Evolutionary conservation across 331 rosid genomes (phyloP).

Genomic region (Malus hybrid): DNA sequence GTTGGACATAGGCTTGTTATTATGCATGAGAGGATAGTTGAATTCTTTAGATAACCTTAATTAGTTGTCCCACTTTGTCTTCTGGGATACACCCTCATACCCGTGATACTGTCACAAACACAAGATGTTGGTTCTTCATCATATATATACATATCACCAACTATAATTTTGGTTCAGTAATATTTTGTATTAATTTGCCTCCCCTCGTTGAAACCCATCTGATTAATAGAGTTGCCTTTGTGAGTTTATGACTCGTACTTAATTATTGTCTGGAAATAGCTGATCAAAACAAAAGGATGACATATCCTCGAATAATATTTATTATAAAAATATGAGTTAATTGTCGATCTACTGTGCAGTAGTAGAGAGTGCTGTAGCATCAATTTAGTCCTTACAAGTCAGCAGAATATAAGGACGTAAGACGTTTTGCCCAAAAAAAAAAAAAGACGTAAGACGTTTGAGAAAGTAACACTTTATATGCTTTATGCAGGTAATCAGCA

Average conservation of each 20-base stretch:
- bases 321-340: too few species aligned
- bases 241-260: background rate
- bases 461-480: background rate
- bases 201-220: background rate
- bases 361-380: background rate
- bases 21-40: background rate
- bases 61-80: constrained; percentile 20
- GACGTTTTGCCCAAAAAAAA: too few species aligned
- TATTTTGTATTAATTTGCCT: background rate
- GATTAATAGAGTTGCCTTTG: background rate
- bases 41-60: background rate
- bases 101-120: constrained; percentile 17
- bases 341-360: background rate
- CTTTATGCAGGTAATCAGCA: background rate
- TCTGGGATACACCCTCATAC: background rate
- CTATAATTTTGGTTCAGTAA: background rate
- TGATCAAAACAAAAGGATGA: background rate
- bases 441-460: too few species aligned
- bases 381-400: background rate
- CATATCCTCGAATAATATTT: background rate
- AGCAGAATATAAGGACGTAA: background rate
- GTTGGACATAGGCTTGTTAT: background rate
- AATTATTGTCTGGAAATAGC: background rate
- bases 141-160: background rate
- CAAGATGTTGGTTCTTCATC: background rate